Conservation (phyloP, 768 basidiomycete genomes). For the Mycena olivaceomarginata region DNA sequence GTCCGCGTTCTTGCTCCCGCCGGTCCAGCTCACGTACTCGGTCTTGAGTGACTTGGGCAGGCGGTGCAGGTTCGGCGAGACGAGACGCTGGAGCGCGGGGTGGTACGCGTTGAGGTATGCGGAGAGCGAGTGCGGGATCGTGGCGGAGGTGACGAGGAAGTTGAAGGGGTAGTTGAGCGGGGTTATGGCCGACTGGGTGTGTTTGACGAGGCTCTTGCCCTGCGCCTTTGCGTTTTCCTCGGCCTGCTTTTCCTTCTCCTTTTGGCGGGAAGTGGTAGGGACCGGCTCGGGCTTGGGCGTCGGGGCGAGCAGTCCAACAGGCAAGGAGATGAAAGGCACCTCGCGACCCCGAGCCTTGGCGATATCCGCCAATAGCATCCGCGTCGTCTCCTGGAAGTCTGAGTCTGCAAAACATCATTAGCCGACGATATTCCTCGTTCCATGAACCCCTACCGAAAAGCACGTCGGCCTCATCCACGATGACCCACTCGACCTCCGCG, state of each 20-base stretch:
- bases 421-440: not conserved
- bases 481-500: constrained; percentile 88
- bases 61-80: constrained; percentile 87
- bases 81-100: constrained; percentile 80
- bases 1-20: constrained; percentile 88
- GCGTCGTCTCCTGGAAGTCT: constrained; percentile 88
- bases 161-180: constrained; percentile 84
- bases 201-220: constrained; percentile 17
- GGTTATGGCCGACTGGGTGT: constrained; percentile 27
- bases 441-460: constrained; percentile 79
- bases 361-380: constrained; percentile 82
- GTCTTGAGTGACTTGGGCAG: constrained; percentile 83
- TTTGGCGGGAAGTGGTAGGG: constrained; percentile 37
- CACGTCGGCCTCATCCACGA: constrained; percentile 95
- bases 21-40: constrained; percentile 85
- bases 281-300: constrained; percentile 32
- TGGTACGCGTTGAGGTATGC: constrained; percentile 78
- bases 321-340: constrained; percentile 55
- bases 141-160: constrained; percentile 89
- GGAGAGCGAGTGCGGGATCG: constrained; percentile 87
- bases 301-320: constrained; percentile 47
- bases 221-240: constrained; percentile 18
- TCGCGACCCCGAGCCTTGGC: constrained; percentile 74
- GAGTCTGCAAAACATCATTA: constrained; percentile 69
- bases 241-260: constrained; percentile 35